Evolutionary conservation across 106 monocot genomes (phyloP).

Genomic region (Ottelia alismoides): DNA sequence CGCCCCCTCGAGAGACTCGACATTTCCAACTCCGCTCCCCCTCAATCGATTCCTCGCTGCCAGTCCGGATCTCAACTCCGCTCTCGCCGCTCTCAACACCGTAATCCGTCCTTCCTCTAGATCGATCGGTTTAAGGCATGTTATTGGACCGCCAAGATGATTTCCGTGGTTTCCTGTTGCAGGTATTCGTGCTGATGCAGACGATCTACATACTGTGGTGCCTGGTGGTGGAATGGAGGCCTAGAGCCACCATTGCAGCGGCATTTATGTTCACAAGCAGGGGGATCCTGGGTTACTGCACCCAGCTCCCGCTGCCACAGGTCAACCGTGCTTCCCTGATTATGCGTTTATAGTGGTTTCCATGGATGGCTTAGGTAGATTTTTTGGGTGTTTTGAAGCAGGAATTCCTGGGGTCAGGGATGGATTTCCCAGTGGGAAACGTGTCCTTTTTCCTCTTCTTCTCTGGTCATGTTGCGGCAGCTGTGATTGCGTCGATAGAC

Average conservation of each 20-base stretch:
- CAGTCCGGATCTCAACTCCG: slow-evolving; percentile 51
- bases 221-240: slow-evolving; percentile 53
- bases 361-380: too few relatives aligned
- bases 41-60: slow-evolving; percentile 33
- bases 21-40: too few relatives aligned
- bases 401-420: slow-evolving; percentile 73
- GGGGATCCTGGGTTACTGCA: slow-evolving; percentile 69
- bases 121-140: too few relatives aligned
- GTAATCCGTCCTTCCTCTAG: too few relatives aligned
- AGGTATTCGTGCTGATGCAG: slow-evolving; percentile 86
- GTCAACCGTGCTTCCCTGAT: too few relatives aligned
- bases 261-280: slow-evolving; percentile 89
- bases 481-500: slow-evolving; percentile 77
- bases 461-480: slow-evolving; percentile 85
- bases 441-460: slow-evolving; percentile 98
- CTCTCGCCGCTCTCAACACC: slow-evolving; percentile 77
- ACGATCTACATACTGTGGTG: slow-evolving; percentile 56
- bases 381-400: too few relatives aligned
- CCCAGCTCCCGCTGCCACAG: slow-evolving; percentile 82
- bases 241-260: slow-evolving; percentile 51
- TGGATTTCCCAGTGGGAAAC: slow-evolving; percentile 90
- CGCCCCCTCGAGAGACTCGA: too few relatives aligned
- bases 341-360: too few relatives aligned
- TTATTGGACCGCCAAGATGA: too few relatives aligned
- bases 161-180: too few relatives aligned